phyloP scores from a whole-genome alignment of 2,329 filamentous ascomycete species.

The Epichloe festucae region DNA sequence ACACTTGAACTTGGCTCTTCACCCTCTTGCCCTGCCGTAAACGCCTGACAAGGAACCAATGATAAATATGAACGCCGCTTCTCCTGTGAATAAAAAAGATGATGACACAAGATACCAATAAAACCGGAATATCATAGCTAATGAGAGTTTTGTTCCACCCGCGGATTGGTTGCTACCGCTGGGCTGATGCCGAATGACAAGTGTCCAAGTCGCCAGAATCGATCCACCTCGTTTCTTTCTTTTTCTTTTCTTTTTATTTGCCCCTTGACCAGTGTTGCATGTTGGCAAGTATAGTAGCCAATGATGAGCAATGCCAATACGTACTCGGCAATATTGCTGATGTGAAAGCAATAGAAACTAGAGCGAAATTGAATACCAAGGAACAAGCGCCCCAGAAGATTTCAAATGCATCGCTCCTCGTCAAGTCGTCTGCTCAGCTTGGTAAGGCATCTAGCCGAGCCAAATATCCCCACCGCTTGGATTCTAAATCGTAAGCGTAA shows the following conservation, averaged over 20 bases:
- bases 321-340: too few relatives aligned
- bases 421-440: not conserved
- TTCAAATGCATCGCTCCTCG: not conserved
- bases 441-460: not conserved
- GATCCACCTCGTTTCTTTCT: too few relatives aligned
- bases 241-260: too few relatives aligned
- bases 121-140: not conserved
- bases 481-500: not conserved
- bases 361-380: too few relatives aligned
- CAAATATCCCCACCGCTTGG: not conserved
- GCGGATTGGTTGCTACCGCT: not conserved
- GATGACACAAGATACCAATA: not conserved
- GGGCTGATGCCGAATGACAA: not conserved
- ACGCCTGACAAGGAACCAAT: constrained; percentile 16
- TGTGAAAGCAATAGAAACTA: too few relatives aligned
- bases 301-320: too few relatives aligned
- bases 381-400: not conserved
- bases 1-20: constrained; percentile 19
- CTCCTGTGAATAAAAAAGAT: constrained; percentile 5
- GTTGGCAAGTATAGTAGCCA: too few relatives aligned
- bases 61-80: constrained; percentile 12
- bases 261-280: too few relatives aligned
- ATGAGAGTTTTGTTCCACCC: not conserved
- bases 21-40: constrained; percentile 14
- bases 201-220: not conserved